Evolutionary conservation across 164 flowering plant genomes (phyloP).

Genomic region (Stephania cephalantha): DNA sequence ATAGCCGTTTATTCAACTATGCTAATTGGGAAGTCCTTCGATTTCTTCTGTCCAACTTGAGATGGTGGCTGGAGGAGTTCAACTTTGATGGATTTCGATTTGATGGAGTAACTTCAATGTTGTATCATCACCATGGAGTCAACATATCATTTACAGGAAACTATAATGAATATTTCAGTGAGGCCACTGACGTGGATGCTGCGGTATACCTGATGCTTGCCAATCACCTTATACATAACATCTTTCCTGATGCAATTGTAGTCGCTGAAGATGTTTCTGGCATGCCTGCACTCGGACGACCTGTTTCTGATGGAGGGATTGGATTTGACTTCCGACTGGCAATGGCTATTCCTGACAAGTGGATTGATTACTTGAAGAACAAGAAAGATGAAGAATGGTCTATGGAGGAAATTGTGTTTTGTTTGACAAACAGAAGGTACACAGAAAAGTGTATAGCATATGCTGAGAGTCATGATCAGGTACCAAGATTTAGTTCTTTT

Average conservation of each 20-base stretch:
- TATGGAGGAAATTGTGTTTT: constrained; percentile 61
- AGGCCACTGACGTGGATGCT: constrained; percentile 91
- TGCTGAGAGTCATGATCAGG: constrained; percentile 99
- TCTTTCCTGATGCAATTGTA: constrained; percentile 81
- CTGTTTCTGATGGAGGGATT: constrained; percentile 73
- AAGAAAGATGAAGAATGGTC: constrained; percentile 87
- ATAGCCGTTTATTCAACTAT: constrained; percentile 89
- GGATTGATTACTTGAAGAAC: constrained; percentile 94
- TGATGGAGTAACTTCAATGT: constrained; percentile 96
- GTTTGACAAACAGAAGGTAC: constrained; percentile 89
- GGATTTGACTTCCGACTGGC: constrained; percentile 96
- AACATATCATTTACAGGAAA: constrained; percentile 72
- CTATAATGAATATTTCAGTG: constrained; percentile 83
- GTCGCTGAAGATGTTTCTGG: constrained; percentile 98
- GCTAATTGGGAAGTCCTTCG: constrained; percentile 98
- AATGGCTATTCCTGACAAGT: constrained; percentile 94
- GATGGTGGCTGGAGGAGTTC: constrained; percentile 96
- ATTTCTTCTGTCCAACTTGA: constrained; percentile 84
- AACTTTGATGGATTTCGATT: constrained; percentile 95
- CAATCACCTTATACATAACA: constrained; percentile 50
- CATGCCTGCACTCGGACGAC: constrained; percentile 83
- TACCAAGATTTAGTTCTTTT: constrained; percentile 11
- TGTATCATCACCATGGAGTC: constrained; percentile 95
- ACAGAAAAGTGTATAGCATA: constrained; percentile 88
- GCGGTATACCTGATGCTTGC: constrained; percentile 92